These are phyloP conservation scores for Pseudogymnoascus sp. DNA, from an alignment of 2,329 filamentous ascomycete species.

Conservation along the genomic window DNA sequence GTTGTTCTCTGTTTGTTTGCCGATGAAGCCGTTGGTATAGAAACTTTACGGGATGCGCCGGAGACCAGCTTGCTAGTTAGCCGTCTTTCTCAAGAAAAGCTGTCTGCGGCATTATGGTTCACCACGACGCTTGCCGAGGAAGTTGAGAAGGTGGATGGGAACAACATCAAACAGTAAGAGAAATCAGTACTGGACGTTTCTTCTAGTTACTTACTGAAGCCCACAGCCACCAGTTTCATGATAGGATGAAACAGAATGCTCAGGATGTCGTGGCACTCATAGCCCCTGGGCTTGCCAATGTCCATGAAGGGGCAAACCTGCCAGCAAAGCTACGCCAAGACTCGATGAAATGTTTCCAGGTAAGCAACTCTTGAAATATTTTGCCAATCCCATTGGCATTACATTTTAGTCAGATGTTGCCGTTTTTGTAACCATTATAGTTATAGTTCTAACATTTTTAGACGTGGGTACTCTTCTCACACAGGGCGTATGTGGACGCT, in stretches of 20 bases:
- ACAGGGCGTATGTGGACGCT: conserved; percentile 50
- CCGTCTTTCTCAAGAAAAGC: conserved; percentile 39
- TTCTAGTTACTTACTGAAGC: conserved; percentile 8
- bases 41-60: conserved; percentile 36
- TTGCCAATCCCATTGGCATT: conserved; percentile 10
- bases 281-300: conserved; percentile 30
- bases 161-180: conserved; percentile 46
- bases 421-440: conserved; percentile 8
- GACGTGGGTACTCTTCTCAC: conserved; percentile 69
- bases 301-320: conserved; percentile 32
- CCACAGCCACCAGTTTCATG: conserved; percentile 36
- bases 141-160: conserved; percentile 57
- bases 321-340: conserved; percentile 41
- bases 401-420: not conserved
- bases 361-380: conserved; percentile 24
- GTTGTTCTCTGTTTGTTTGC: conserved; percentile 50
- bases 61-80: conserved; percentile 37
- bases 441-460: conserved; percentile 25
- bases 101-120: conserved; percentile 57
- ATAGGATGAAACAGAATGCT: conserved; percentile 42
- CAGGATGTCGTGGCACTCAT: conserved; percentile 42
- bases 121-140: conserved; percentile 55
- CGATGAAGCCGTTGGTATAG: conserved; percentile 38
- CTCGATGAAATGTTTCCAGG: conserved; percentile 53
- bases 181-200: not conserved